Base-by-base conservation (phyloP, 1,284 basidiomycete genomes). In the Marasmius oreades region DNA sequence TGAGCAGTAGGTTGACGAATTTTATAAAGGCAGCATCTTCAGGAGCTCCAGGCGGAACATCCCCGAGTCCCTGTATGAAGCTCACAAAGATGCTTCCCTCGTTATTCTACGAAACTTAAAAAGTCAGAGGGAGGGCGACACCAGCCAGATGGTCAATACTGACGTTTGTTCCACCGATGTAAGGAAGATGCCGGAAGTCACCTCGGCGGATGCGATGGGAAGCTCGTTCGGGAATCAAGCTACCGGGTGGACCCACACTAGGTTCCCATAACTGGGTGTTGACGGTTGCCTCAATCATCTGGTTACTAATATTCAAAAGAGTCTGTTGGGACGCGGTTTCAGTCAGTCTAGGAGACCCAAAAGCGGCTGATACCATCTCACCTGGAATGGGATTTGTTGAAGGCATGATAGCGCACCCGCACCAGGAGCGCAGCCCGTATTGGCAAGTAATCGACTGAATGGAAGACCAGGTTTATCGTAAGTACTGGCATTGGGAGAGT, bases 231-330 rank as follows among this genome's bases (percentile, higher is more conserved):
- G 77, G 64, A 5, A 77, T 66, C 50, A 85, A 73, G 62, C 81
- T 85, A 0, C 80, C 80, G 0, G 69, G 58, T 4, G 80, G 78
- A 0, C 82, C 82, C 6, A 84, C 72, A 0, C 79, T 63, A 0
- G 83, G 83, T 59, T 86, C 71, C 84, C 84, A 85, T 14, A 85
- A 66, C 58, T 86, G 84, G 1, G 58, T 18, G 56, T 85, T 84
- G 24, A 85, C 63, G 1, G 77, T 78, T 2, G 66, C 58, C 0
- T 31, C 55, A 10, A 80, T 77, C 75, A 84, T 74, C 0, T 60
- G 52, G 57, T 84, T 83, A 51, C 76, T 80, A 52, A 76, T 72
- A 53, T 73, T 74, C 53, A 78, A 51, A 4, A 82, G 64, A 2
- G 69, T 74, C 80, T 82, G 45, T 7, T 47, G 24, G 48, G n/a